These are phyloP conservation scores for Clarireedia homoeocarpa DNA, from an alignment of 2,329 filamentous ascomycete species.

Conservation along the genomic window DNA sequence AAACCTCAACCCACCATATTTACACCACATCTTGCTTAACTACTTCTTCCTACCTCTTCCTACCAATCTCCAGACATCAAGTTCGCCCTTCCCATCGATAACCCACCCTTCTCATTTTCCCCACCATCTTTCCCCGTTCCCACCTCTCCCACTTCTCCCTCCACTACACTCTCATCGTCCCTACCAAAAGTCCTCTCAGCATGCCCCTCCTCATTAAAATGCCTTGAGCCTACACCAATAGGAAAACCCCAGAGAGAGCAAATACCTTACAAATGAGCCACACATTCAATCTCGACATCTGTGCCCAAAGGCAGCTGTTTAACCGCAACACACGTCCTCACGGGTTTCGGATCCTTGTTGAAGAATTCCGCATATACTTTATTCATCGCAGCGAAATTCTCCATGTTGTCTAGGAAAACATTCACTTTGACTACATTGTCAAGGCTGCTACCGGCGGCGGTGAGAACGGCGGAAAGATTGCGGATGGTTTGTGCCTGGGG, in stretches of 20 bases:
- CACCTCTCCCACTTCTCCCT: no score
- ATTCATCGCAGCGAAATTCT: conserved; percentile 53
- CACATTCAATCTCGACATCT: conserved; percentile 47
- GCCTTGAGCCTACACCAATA: no score
- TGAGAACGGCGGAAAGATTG: conserved; percentile 52
- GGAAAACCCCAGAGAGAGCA: background rate
- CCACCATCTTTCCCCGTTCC: background rate
- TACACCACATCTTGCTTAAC: background rate
- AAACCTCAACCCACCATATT: background rate
- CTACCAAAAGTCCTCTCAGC: no score
- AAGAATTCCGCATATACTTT: conserved; percentile 47
- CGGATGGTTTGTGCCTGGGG: conserved; percentile 44
- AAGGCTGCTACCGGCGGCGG: conserved; percentile 50
- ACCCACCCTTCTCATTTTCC: background rate
- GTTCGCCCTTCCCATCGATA: background rate
- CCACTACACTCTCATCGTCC: no score
- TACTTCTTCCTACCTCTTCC: background rate
- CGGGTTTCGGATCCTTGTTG: conserved; percentile 37
- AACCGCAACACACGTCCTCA: conserved; percentile 43
- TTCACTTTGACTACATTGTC: conserved; percentile 60
- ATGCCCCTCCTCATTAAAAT: background rate
- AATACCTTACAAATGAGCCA: conserved; percentile 31
- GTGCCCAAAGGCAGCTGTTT: conserved; percentile 42
- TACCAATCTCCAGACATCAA: conserved; percentile 4
- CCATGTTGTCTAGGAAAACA: conserved; percentile 58